Evolutionary conservation across 345 rosid genomes (phyloP), one percentile per base, ranked within the genome.

Genomic region (Murraya koenigii): DNA sequence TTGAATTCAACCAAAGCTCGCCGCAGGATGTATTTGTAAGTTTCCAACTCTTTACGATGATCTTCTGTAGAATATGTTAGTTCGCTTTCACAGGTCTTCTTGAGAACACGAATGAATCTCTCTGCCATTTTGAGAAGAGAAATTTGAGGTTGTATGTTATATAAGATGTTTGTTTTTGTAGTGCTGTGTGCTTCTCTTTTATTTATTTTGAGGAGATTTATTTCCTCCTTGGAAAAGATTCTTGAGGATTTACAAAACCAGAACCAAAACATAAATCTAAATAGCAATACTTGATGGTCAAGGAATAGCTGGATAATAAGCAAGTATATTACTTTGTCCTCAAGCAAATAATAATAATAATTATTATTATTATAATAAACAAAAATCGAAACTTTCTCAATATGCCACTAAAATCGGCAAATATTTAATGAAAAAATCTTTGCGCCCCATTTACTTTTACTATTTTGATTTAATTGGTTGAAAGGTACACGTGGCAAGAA

Each of bases 1-100:
- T 65, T 65, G 44, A 65, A 35, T 65, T 65, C 69, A 65, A 65
- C 25, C 69, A 65, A 33, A 11, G 69, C 44, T 20, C 69, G 44
- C 2, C 69, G 47, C 47, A 65, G 69, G 36, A 20, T 35, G 25
- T 65, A 35, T 7, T 65, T 35, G 26, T 65, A 9, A 7, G 20
- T 33, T 33, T 65, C 13, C 9, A 33, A 2, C 41, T 35, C 44
- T 8, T 15, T 20, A 1, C 69, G 23, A 19, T 65, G 69, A 35
- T 65, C 41, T 35, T 20, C 47, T 7, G 41, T 65, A 7, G 69
- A 3, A 36, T 20, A 19, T 35, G 8, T 65, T 7, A 35, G 8
- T 20, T 35, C 10, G 26, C 26, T 33, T 35, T 35, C 26, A 35
- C 69, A 20, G 25, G 47, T 8, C 69, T 65, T 65, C 26, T 0